phyloP scores from a whole-genome alignment of 805 yeast genomes.

The Wickerhamiella alocasiicola region DNA sequence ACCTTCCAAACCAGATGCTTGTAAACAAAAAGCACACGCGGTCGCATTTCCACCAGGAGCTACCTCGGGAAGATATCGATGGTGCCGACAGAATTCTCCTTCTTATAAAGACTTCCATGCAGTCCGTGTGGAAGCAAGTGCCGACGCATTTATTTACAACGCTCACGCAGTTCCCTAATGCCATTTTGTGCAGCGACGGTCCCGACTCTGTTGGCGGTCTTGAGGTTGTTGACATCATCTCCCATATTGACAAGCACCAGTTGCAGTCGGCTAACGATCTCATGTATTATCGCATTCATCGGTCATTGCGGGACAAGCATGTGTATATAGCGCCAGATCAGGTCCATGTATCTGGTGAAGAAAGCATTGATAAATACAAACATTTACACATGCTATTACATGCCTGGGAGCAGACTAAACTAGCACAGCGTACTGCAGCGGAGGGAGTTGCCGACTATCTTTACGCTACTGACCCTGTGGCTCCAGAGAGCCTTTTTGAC shows the following conservation, averaged over 20 bases:
- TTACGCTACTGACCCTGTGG: not conserved
- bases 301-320: slow-evolving; percentile 18
- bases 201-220: slow-evolving; percentile 20
- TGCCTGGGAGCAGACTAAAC: slow-evolving; percentile 15
- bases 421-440: not conserved
- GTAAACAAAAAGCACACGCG: slow-evolving; percentile 5
- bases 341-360: slow-evolving; percentile 15
- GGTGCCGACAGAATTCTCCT: slow-evolving; percentile 17
- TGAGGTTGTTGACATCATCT: slow-evolving; percentile 21
- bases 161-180: slow-evolving; percentile 19
- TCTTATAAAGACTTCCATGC: slow-evolving; percentile 19
- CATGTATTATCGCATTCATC: slow-evolving; percentile 20
- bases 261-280: slow-evolving; percentile 13
- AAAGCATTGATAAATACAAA: slow-evolving; percentile 17
- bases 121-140: slow-evolving; percentile 21
- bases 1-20: slow-evolving; percentile 6
- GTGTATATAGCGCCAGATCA: slow-evolving; percentile 17
- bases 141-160: slow-evolving; percentile 23
- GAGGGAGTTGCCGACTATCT: not conserved
- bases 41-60: slow-evolving; percentile 11
- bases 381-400: slow-evolving; percentile 21
- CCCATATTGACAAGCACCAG: slow-evolving; percentile 10
- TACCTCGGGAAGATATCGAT: slow-evolving; percentile 4
- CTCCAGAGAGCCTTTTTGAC: slow-evolving; percentile 8
- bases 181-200: slow-evolving; percentile 20